These are phyloP conservation scores for Schizochytrium sp. DNA, from an alignment of 108 stramenopile species.

Conservation along the genomic window DNA sequence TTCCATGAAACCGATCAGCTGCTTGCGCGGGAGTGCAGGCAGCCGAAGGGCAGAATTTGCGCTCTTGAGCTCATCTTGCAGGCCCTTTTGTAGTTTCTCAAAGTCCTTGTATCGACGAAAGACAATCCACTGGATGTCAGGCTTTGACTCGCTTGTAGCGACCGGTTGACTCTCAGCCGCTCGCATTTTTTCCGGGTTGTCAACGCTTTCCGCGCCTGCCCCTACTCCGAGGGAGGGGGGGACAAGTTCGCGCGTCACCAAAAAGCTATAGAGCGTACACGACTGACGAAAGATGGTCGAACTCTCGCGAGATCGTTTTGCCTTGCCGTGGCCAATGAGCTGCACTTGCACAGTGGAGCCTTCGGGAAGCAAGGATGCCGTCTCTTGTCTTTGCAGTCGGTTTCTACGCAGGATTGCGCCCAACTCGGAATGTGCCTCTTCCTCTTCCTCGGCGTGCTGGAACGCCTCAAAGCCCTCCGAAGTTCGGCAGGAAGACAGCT, in stretches of 20 bases:
- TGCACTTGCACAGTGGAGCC: background rate
- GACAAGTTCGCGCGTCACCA: background rate
- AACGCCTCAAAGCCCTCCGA: background rate
- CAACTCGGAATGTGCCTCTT: background rate
- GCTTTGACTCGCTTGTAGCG: background rate
- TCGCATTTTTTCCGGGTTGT: background rate
- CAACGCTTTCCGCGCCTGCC: background rate
- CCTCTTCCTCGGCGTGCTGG: background rate
- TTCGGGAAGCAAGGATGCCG: background rate
- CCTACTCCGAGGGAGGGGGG: background rate
- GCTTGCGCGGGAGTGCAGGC: background rate
- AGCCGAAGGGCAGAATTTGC: background rate
- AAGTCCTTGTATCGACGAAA: constrained; percentile 9
- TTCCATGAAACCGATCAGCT: constrained; percentile 5
- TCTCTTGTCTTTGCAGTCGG: background rate
- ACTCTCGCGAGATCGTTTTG: background rate
- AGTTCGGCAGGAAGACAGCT: background rate
- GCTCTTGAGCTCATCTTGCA: background rate
- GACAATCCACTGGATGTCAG: background rate
- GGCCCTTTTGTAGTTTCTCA: background rate
- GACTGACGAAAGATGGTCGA: background rate
- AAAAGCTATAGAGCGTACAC: background rate
- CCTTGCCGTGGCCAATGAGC: constrained; percentile 9
- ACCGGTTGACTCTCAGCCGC: too few species aligned
- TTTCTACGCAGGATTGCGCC: background rate